phyloP scores from a whole-genome alignment of 352 stramenopile species.

The Pythium aquatile region DNA sequence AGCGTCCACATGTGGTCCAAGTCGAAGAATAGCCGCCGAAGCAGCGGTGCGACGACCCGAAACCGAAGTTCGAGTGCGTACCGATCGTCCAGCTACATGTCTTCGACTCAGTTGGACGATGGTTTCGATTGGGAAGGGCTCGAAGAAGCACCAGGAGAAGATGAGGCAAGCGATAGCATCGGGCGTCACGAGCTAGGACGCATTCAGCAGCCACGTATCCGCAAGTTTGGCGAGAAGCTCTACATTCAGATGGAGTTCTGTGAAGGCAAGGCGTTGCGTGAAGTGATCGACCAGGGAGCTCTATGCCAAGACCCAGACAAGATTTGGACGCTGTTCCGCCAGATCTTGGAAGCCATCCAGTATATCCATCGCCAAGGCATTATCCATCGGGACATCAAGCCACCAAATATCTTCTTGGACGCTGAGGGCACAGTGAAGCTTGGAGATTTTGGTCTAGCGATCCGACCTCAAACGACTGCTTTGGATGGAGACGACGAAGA shows the following conservation, averaged over 20 bases:
- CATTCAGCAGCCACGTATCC: slow-evolving; percentile 23
- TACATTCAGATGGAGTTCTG: slow-evolving; percentile 98
- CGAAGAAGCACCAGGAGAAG: slow-evolving; percentile 46
- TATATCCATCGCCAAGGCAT: slow-evolving; percentile 95
- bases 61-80: slow-evolving; percentile 41
- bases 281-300: slow-evolving; percentile 92
- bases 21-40: slow-evolving; percentile 49
- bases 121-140: slow-evolving; percentile 70
- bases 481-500: slow-evolving; percentile 47
- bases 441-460: slow-evolving; percentile 94
- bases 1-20: slow-evolving; percentile 65
- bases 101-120: slow-evolving; percentile 51
- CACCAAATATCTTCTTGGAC: slow-evolving; percentile 94
- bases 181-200: slow-evolving; percentile 2
- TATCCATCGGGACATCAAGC: slow-evolving; percentile 93
- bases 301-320: slow-evolving; percentile 85
- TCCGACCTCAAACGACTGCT: slow-evolving; percentile 58
- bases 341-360: slow-evolving; percentile 93
- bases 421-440: slow-evolving; percentile 91
- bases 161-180: slow-evolving; percentile 24
- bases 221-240: slow-evolving; percentile 69
- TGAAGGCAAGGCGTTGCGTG: slow-evolving; percentile 89
- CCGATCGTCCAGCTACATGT: slow-evolving; percentile 35
- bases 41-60: slow-evolving; percentile 26
- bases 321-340: slow-evolving; percentile 93